phyloP scores from a whole-genome alignment of 495 filamentous ascomycete genomes.

The Penicillium salamii region DNA sequence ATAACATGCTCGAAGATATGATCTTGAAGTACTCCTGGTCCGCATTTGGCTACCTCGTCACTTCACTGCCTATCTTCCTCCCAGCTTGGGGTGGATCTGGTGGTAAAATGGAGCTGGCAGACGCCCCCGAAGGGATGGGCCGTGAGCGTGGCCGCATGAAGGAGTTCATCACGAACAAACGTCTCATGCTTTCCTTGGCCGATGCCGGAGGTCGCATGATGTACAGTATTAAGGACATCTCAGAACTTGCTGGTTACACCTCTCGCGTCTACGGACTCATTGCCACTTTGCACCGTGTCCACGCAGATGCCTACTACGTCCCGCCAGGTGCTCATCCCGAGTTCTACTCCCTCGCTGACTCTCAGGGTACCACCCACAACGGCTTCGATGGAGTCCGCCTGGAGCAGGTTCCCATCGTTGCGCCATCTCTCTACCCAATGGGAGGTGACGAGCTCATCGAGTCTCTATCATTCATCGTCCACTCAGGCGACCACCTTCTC shows the following conservation, averaged over 20 bases:
- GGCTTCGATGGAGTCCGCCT: slow-evolving; percentile 93
- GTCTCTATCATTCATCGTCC: slow-evolving; percentile 80
- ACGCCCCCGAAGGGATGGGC: slow-evolving; percentile 39
- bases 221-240: slow-evolving; percentile 96
- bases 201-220: slow-evolving; percentile 98
- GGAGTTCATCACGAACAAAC: slow-evolving; percentile 99
- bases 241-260: slow-evolving; percentile 93
- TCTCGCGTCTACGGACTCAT: slow-evolving; percentile 95
- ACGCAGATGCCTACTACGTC: slow-evolving; percentile 81
- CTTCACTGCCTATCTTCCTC: slow-evolving; percentile 90
- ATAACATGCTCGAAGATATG: slow-evolving; percentile 98
- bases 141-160: slow-evolving; percentile 87
- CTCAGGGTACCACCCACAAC: slow-evolving; percentile 87
- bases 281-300: slow-evolving; percentile 88
- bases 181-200: slow-evolving; percentile 94
- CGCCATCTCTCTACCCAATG: slow-evolving; percentile 71
- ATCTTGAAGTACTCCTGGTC: slow-evolving; percentile 98
- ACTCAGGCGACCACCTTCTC: slow-evolving; percentile 85
- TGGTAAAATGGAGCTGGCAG: slow-evolving; percentile 61
- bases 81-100: slow-evolving; percentile 90
- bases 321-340: slow-evolving; percentile 67
- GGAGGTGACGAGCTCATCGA: slow-evolving; percentile 91
- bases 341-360: slow-evolving; percentile 81
- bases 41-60: slow-evolving; percentile 91
- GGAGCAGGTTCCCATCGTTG: slow-evolving; percentile 90